phyloP scores from a whole-genome alignment of 176 grass and related monocot genomes.

The Themeda triandra region DNA sequence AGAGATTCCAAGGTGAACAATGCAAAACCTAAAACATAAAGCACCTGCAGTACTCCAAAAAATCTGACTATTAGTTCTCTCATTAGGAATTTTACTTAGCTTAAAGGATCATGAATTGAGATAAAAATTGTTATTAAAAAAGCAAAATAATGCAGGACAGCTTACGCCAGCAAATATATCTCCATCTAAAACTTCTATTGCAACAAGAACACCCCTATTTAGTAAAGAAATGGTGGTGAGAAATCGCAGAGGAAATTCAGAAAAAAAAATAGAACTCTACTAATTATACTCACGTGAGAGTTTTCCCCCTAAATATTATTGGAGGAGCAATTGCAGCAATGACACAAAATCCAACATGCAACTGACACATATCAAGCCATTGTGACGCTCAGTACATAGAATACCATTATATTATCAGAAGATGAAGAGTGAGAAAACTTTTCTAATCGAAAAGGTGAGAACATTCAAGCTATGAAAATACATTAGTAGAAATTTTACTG shows the following conservation, averaged over 20 bases:
- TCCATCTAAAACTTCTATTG: constrained; percentile 62
- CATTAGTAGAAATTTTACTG: background rate
- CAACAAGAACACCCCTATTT: constrained; percentile 77
- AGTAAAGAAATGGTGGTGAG: constrained; percentile 27
- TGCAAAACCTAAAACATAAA: constrained; percentile 80
- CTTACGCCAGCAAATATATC: constrained; percentile 63
- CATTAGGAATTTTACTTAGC: background rate
- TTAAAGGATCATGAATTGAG: background rate
- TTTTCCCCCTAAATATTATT: constrained; percentile 76
- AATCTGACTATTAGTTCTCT: constrained; percentile 7
- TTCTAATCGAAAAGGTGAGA: background rate
- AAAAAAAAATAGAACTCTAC: background rate
- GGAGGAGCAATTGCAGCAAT: constrained; percentile 78
- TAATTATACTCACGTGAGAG: constrained; percentile 59
- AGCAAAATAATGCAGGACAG: constrained; percentile 7
- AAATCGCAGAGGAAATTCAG: background rate
- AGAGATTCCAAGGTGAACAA: constrained; percentile 71
- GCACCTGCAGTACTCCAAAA: constrained; percentile 42
- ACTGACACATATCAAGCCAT: constrained; percentile 36
- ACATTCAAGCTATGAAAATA: background rate
- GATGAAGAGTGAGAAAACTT: background rate
- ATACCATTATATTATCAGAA: background rate
- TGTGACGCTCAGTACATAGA: constrained; percentile 2
- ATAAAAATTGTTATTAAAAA: background rate
- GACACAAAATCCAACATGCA: constrained; percentile 78